A percentile compares a stretch with the other conserved stretches of the same genome.
Conservation (phyloP, 441 rosid genomes). For the Bocquillonia castaneifolia region DNA sequence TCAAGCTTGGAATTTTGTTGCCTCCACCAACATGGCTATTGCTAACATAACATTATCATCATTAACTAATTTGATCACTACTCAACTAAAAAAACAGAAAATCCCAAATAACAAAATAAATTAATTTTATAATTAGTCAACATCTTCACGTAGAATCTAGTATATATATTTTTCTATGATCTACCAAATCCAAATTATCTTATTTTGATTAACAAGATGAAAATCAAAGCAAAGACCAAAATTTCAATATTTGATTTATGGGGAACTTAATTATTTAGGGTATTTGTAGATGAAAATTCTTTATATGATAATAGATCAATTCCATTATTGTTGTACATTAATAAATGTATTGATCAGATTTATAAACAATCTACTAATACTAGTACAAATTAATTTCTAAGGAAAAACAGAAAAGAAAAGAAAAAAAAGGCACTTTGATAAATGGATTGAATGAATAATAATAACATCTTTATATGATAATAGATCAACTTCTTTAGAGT, state of each 20-base stretch:
- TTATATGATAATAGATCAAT: not conserved
- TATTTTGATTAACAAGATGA: not conserved
- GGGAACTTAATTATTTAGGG: too few relatives aligned
- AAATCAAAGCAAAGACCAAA: not conserved
- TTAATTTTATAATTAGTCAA: too few relatives aligned
- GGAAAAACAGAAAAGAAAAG: not conserved
- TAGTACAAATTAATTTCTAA: not conserved
- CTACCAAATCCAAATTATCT: not conserved
- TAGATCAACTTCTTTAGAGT: not conserved
- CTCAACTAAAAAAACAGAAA: not conserved
- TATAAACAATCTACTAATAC: not conserved
- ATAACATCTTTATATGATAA: not conserved
- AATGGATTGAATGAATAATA: not conserved
- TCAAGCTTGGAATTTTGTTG: slow-evolving; percentile 13
- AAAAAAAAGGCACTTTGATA: not conserved
- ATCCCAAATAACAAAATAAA: not conserved
- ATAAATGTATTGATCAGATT: not conserved
- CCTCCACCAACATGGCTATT: not conserved
- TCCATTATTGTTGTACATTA: not conserved
- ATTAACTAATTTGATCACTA: not conserved
- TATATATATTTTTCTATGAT: not conserved
- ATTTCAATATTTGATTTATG: too few relatives aligned
- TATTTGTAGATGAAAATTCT: too few relatives aligned
- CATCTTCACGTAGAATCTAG: not conserved
- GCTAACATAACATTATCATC: not conserved